A percentile compares a stretch with the other conserved stretches of the same genome.
These are phyloP conservation scores for Beauveria bassiana DNA, from an alignment of 2,329 filamentous ascomycete species.

Conservation along the genomic window DNA sequence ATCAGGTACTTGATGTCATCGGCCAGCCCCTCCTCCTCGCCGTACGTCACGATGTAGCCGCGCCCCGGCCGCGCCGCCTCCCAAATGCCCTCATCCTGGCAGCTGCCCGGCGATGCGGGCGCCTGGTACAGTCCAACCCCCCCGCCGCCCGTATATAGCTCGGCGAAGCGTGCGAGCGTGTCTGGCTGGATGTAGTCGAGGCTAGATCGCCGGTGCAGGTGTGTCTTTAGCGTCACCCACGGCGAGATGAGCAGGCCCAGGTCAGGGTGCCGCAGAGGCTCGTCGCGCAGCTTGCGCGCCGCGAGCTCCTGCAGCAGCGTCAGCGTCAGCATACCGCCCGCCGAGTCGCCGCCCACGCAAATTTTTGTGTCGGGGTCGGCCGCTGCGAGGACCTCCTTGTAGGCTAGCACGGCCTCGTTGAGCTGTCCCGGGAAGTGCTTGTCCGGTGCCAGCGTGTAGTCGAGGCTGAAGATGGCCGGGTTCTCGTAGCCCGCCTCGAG, in stretches of 20 bases:
- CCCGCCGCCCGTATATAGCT: conserved; percentile 54
- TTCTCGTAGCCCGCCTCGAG: conserved; percentile 59
- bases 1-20: conserved; percentile 59
- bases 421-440: conserved; percentile 66
- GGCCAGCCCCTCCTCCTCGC: conserved; percentile 70
- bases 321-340: conserved; percentile 66
- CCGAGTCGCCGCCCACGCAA: conserved; percentile 71
- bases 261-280: conserved; percentile 24
- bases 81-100: conserved; percentile 60
- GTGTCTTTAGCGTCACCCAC: conserved; percentile 67
- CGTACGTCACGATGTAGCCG: conserved; percentile 65
- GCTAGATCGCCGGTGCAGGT: conserved; percentile 56
- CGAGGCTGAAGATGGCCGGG: conserved; percentile 70
- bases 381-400: conserved; percentile 58
- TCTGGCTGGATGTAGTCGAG: conserved; percentile 68
- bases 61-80: conserved; percentile 53
- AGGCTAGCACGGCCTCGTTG: conserved; percentile 60
- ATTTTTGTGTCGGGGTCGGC: conserved; percentile 53
- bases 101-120: conserved; percentile 58
- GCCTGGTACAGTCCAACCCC: conserved; percentile 25
- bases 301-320: conserved; percentile 64
- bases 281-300: conserved; percentile 16
- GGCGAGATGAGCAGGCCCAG: conserved; percentile 71
- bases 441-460: conserved; percentile 75
- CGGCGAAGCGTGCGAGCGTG: conserved; percentile 61